Evolutionary conservation across 2,329 filamentous ascomycete species (phyloP), one percentile per base, ranked within the genome.

Genomic region (Paraconiothyrium sp.): DNA sequence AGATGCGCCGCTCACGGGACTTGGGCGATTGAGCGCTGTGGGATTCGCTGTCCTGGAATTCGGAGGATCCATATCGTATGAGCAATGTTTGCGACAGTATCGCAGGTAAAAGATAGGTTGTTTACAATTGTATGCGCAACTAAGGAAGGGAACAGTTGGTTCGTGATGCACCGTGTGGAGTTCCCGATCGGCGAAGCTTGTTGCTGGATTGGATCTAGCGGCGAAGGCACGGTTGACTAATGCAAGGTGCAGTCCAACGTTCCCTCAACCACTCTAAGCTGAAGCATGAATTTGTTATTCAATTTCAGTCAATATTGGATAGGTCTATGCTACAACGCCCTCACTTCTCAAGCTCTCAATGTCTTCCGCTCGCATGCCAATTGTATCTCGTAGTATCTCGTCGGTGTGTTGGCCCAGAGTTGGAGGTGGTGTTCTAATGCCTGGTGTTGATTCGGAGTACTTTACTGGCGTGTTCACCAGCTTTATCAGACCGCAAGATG

Each of bases 381-480:
- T 57, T 20, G 71, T 68, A 11, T 69, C 69, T 8, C 66, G 65
- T 16, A 79, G 64, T 16, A 79, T 73, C 48, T 79, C 77, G 47
- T 79, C 67, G 6, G 77, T 79, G 58, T 79, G 77, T 59, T 79
- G 77, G 10, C 78, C 95, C 37, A 99, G 81, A 8, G 90, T 91
- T 1, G 95, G 95, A 20, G 95, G 95, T 30, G 92, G 87, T 3
- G 84, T 90, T 37, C 94, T 85, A 43, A 97, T 88, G 3, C 88
- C 86, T 0, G 94, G 93, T 68, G 86, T 89, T 30, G 90, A 91
- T 68, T 94, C 89, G 5, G 93, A 97, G 78, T 93, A 97, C 78
- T 99, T 99, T 61, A 99, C 90, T 0, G 95, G 95, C 0, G 93
- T 96, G 73, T 97, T 97, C 57, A 99, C 90, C 74, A 99, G 82